A percentile compares a stretch with the other conserved stretches of the same genome.
phyloP scores from a whole-genome alignment of 257 asterid genomes.

The Solanum okadae region DNA sequence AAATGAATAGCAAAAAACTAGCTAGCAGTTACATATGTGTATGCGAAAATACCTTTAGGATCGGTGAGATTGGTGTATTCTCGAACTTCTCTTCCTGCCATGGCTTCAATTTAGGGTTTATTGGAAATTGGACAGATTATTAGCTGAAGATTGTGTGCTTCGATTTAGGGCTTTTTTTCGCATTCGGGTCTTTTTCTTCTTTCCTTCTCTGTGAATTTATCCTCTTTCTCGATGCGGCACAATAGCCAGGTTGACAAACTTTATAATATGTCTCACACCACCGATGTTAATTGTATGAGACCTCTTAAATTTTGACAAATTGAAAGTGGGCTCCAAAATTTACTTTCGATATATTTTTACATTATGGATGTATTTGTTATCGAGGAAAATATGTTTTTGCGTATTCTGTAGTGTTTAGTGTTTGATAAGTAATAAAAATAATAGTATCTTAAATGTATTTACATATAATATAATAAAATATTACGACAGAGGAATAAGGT shows the following conservation, averaged over 20 bases:
- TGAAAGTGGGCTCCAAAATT: background rate
- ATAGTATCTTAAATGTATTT: background rate
- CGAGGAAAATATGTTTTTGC: no score
- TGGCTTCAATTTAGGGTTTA: background rate
- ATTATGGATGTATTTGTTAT: no score
- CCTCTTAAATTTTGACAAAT: background rate
- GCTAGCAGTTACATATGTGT: background rate
- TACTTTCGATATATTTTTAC: no score
- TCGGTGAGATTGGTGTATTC: constrained; percentile 92
- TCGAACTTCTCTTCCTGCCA: constrained; percentile 96
- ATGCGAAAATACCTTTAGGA: constrained; percentile 58
- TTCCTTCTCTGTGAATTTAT: background rate
- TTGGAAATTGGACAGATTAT: background rate
- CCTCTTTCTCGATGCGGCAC: background rate
- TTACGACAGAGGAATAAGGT: background rate
- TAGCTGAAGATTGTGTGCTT: background rate
- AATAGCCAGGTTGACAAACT: background rate
- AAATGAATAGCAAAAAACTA: background rate
- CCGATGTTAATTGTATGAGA: background rate
- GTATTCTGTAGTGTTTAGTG: background rate
- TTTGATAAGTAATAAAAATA: background rate
- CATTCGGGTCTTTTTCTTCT: background rate
- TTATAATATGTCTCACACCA: background rate
- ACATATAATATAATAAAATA: background rate
- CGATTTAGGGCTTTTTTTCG: background rate